These are phyloP conservation scores for Pseudonitzschia pungens DNA, from an alignment of 108 stramenopile species.

Conservation along the genomic window DNA sequence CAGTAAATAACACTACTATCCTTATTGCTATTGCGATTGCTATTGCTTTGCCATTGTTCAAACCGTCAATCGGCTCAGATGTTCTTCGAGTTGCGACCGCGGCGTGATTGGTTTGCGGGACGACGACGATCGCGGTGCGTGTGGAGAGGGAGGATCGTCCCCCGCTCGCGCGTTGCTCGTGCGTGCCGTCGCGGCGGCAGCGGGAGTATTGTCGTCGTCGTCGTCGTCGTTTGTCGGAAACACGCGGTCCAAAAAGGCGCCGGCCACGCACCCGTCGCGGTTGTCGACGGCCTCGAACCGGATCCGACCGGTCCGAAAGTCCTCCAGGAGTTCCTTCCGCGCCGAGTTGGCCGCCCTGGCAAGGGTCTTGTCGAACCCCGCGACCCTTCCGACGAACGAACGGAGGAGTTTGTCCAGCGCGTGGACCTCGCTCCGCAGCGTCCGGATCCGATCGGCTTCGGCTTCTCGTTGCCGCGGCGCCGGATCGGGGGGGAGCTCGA, in stretches of 20 bases:
- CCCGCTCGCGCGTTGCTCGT: not conserved
- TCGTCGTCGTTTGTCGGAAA: not conserved
- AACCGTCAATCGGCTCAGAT: not conserved
- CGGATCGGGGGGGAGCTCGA: constrained; percentile 8
- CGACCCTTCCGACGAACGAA: constrained; percentile 53
- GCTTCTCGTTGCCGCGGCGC: constrained; percentile 16
- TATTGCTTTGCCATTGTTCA: too few species aligned
- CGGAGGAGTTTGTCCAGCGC: constrained; percentile 52
- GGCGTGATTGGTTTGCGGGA: not conserved
- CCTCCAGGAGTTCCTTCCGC: constrained; percentile 39
- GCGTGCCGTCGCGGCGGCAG: not conserved
- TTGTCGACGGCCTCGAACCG: not conserved
- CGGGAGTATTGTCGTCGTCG: too few species aligned
- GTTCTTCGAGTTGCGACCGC: not conserved
- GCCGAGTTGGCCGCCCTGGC: constrained; percentile 55
- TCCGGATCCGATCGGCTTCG: constrained; percentile 43
- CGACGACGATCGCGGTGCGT: too few species aligned
- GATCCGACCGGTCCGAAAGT: constrained; percentile 8
- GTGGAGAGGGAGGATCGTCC: not conserved
- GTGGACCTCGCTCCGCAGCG: constrained; percentile 43
- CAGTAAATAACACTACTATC: too few species aligned
- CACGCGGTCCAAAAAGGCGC: not conserved
- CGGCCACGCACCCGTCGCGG: not conserved
- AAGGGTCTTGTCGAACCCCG: constrained; percentile 39
- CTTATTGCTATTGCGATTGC: too few species aligned